Evolutionary conservation across 176 grass and related monocot genomes (phyloP), one percentile per base, ranked within the genome.

Genomic region (Puya raimondii): DNA sequence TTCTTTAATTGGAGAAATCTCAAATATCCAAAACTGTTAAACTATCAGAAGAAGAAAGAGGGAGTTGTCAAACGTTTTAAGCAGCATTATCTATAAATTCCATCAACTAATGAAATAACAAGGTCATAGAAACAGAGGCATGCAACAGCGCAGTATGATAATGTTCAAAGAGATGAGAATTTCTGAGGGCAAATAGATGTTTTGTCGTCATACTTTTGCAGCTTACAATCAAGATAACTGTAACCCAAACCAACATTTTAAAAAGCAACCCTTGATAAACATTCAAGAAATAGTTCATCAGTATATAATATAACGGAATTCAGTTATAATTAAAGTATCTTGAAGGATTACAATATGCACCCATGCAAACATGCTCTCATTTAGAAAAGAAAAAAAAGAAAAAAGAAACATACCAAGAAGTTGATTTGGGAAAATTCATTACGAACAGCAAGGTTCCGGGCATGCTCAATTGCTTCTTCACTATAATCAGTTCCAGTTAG

Each of bases 401-500:
- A 12, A 66, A 75, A 50, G 51, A 47, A 72, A 73, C 80, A 65
- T 81, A 96, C 92, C 84, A 85, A 75, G 68, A 96, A 96, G 76
- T 91, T 89, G 74, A 96, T 87, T 68, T 78, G 64, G 71, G 88
- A 80, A 80, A 89, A 89, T 42, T 84, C 92, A 67, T 88, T 82
- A 71, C 47, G 83, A 70, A 80, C 74, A 82, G 92, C 85, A 65
- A 91, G 79, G 66, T 76, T 87, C 51, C 81, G 81, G 15, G 92
- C 92, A 72, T 89, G 76, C 68, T 96, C 92, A 74, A 92, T 87
- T 23, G 79, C 86, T 1, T 78, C 81, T 79, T 96, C 92, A 71
- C 84, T 87, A 50, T 91, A 91, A 85, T 96, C 88, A 12, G 91
- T 91, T 57, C 92, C 92, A 87, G 86, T 91, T 65, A 96, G 72